Evolutionary conservation across 257 asterid genomes (phyloP), one percentile per base, ranked within the genome.

Genomic region (Henckelia pumila): DNA sequence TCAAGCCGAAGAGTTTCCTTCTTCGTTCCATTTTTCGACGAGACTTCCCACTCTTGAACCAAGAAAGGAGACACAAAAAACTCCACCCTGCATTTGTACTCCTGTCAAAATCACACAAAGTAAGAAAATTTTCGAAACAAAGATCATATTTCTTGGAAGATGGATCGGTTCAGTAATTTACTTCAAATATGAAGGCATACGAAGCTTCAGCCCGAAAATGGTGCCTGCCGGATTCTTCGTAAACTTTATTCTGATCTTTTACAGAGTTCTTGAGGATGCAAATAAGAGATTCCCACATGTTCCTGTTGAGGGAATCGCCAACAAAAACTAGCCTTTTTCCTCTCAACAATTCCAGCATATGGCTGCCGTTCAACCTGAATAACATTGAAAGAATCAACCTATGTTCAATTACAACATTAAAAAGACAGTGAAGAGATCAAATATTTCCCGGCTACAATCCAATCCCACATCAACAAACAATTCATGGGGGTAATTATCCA

Each of bases 201-300:
- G 87, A 84, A 74, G 88, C 83, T 71, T 84, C 87, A 16, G 69
- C 40, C 19, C 92, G 82, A 71, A 86, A 88, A 70, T 76, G 77
- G 65, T 79, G 81, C 61, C 82, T 81, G 50, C 95, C 93, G 17
- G 67, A 72, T 71, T 71, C 85, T 76, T 86, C 96, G 29, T 79
- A 88, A 37, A 88, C 95, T 66, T 83, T 88, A 21, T 30, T 79
- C 62, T 79, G 69, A 75, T 88, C 79, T 70, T 81, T 81, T 1
- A 81, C 84, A 9, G 87, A 78, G 77, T 81, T 88, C 66, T 32
- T 86, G n/a, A 88, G 79, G 60, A 84, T 83, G 77, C 96, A 88
- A 56, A 88, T 73, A 30, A 88, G 89, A 68, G 96, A 88, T 70
- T 88, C 96, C 96, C 96, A 88, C 96, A 86, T 86, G 55, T 88